Evolutionary conservation across 164 flowering plant genomes (phyloP).

Genomic region (Berberis vulgaris): DNA sequence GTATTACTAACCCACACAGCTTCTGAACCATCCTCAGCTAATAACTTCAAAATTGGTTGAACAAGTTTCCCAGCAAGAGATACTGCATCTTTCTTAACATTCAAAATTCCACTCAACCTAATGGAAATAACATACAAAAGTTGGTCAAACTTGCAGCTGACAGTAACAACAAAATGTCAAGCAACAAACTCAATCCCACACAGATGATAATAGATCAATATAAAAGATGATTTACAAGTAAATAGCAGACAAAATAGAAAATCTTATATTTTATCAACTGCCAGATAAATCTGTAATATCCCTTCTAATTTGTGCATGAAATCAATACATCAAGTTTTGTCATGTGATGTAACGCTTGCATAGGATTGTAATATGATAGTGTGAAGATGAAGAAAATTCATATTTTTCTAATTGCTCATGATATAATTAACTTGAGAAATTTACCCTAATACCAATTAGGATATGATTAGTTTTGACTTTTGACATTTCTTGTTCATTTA

Average conservation of each 20-base stretch:
- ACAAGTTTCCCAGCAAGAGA: slow-evolving; percentile 49
- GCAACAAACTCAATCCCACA: not conserved
- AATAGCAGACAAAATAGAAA: too few species aligned
- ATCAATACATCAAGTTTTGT: too few species aligned
- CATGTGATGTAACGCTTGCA: too few species aligned
- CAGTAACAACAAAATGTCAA: not conserved
- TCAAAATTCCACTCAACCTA: slow-evolving; percentile 61
- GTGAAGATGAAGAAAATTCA: too few species aligned
- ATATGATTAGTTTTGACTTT: too few species aligned
- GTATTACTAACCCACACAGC: slow-evolving; percentile 45
- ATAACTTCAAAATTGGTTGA: slow-evolving; percentile 54
- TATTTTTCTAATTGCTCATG: too few species aligned
- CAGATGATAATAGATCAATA: not conserved
- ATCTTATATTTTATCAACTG: not conserved
- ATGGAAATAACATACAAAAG: not conserved
- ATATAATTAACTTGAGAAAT: too few species aligned
- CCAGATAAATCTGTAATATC: not conserved
- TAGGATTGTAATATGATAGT: too few species aligned
- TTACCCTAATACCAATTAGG: too few species aligned
- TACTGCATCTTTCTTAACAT: slow-evolving; percentile 56
- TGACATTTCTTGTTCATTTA: too few species aligned
- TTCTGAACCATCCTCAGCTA: slow-evolving; percentile 58
- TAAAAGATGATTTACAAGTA: not conserved
- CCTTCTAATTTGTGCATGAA: too few species aligned
- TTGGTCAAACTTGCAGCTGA: too few species aligned